phyloP scores from a whole-genome alignment of 2,329 filamentous ascomycete species.

The Fusarium piperis region DNA sequence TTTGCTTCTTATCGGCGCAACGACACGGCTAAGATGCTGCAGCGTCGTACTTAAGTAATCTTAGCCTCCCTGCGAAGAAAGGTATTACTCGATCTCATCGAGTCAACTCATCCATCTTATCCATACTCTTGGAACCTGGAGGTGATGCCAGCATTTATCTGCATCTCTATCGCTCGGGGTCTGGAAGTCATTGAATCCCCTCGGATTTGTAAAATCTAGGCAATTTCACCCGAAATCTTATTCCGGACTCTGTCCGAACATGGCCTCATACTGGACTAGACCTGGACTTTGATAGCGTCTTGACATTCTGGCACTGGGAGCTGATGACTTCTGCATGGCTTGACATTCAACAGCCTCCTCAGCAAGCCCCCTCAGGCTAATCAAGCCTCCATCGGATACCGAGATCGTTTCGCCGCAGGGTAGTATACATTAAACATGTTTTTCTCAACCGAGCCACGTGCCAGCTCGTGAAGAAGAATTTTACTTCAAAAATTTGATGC shows the following conservation, averaged over 20 bases:
- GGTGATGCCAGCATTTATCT: constrained; percentile 20
- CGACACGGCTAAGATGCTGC: constrained; percentile 32
- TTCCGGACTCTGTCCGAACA: constrained; percentile 10
- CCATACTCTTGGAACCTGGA: background rate
- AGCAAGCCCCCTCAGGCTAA: background rate
- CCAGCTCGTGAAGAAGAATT: background rate
- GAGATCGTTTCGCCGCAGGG: background rate
- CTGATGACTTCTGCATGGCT: background rate
- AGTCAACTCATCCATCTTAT: constrained; percentile 47
- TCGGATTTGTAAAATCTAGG: constrained; percentile 6
- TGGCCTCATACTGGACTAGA: background rate
- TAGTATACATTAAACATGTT: background rate
- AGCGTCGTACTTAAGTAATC: constrained; percentile 16
- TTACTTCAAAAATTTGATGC: constrained; percentile 5
- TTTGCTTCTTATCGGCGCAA: constrained; percentile 28
- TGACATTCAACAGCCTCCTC: background rate
- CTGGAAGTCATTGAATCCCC: background rate
- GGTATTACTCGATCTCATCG: constrained; percentile 57
- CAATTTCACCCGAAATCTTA: constrained; percentile 2
- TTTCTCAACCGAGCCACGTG: background rate
- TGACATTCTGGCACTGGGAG: background rate
- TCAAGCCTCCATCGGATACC: background rate
- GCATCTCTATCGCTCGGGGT: background rate
- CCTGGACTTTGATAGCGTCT: background rate
- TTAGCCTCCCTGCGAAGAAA: constrained; percentile 32